Conservation (phyloP, 1,139 yeast species). For the Sporopachydermia cereana region DNA sequence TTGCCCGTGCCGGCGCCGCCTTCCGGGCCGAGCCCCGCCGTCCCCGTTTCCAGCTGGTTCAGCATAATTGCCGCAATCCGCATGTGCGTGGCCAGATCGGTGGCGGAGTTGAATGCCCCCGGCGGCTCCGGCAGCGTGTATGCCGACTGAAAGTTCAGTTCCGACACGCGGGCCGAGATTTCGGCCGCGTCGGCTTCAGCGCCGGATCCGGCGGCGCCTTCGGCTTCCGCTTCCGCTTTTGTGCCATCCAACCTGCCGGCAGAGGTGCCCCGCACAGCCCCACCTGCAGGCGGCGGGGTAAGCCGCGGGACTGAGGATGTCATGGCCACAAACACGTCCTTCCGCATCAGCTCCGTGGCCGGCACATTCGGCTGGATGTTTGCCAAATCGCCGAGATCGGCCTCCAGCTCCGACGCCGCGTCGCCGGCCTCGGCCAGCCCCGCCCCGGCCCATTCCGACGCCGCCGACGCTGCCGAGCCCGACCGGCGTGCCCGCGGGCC, state of each 20-base stretch:
- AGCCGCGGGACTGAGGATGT: conserved; percentile 27
- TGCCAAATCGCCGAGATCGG: conserved; percentile 52
- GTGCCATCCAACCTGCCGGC: too few relatives aligned
- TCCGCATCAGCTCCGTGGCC: conserved; percentile 28
- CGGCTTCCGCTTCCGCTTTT: neutral
- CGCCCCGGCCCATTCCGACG: neutral
- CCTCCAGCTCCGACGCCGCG: conserved; percentile 25
- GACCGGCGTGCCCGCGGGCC: neutral
- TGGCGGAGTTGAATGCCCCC: conserved; percentile 27
- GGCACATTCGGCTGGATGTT: conserved; percentile 26
- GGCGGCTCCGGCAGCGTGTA: conserved; percentile 10
- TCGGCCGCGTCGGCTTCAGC: neutral
- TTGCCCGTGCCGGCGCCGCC: conserved; percentile 1
- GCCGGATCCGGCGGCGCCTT: neutral
- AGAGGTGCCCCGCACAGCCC: neutral
- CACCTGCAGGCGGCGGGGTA: neutral
- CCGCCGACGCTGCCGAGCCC: neutral
- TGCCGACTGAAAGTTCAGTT: conserved; percentile 23
- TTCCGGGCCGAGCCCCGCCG: neutral
- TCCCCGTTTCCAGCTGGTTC: conserved; percentile 53
- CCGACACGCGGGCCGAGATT: conserved; percentile 25
- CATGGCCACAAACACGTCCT: conserved; percentile 26
- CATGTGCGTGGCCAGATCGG: conserved; percentile 78
- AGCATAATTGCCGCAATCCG: conserved; percentile 93
- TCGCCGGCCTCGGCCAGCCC: neutral